Base-by-base conservation (phyloP, 192 early-diverging fungal species). In the Funneliformis mosseae region DNA sequence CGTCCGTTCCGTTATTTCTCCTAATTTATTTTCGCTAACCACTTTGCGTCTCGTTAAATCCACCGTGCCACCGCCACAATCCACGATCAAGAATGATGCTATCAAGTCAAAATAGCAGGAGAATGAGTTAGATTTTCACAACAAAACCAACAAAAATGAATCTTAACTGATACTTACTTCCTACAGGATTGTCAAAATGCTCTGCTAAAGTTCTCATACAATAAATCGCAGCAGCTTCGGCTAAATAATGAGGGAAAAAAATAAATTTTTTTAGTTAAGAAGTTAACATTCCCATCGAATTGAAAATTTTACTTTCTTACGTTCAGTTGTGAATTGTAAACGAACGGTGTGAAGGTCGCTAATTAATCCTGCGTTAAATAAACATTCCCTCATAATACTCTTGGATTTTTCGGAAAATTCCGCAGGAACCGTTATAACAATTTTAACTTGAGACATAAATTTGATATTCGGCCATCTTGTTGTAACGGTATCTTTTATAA, bases 351-450 rank as follows among this genome's bases (percentile, higher is more conserved):
- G 50, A 55, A 55, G 50, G 0, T 55, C 50, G 21, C 21, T 55
- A 55, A 55, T 89, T 38, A 90, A 81, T 18, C 83, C 87, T 18
- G 89, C 89, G 12, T 85, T 83, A 50, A 84, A 83, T 28, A 83
- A 85, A 39, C 88, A 88, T 46, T 86, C 85, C 45, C 89, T 80
- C 85, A 90, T 88, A 8, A 87, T 87, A 39, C 80, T 83, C 75
- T 90, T 90, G 39, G 89, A 87, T 45, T 83, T 68, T 42, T 88
- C 88, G 10, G 85, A 85, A 85, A 86, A 89, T 84, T 88, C 88
- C 11, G 88, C 88, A 7, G 88, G 88, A 11, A 89, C 88, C 4
- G 88, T 89, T 8, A 89, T 6, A n/a, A 75, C 14, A 25, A 60
- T 12, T 48, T 55, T 55, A 43, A 61, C 38, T 21, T 75, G 45